Percentiles rank a stretch among this genome's conserved stretches.
Conservation (phyloP, 768 basidiomycete genomes). For the Hortiboletus campestris region DNA sequence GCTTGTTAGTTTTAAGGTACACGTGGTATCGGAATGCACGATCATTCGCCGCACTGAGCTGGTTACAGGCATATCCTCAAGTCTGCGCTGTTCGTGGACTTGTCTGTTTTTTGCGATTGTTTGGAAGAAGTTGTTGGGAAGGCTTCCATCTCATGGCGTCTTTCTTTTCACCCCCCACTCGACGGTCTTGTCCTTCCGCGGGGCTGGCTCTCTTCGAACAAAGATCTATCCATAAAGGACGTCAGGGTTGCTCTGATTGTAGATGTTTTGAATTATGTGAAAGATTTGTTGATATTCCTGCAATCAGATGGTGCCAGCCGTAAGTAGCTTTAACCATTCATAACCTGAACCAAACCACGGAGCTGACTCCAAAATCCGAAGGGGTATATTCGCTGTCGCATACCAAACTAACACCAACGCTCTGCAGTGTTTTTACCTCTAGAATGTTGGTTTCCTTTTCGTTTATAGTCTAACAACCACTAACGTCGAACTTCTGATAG, state of each 20-base stretch:
- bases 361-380: not conserved
- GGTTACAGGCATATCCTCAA: slow-evolving; percentile 44
- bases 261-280: slow-evolving; percentile 18
- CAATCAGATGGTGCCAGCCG: slow-evolving; percentile 27
- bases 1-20: slow-evolving; percentile 20
- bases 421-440: slow-evolving; percentile 41
- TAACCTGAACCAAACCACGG: too few species aligned
- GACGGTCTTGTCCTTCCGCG: slow-evolving; percentile 53
- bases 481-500: slow-evolving; percentile 30
- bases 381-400: slow-evolving; percentile 1
- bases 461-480: not conserved
- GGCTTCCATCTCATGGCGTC: slow-evolving; percentile 37
- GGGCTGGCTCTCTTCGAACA: slow-evolving; percentile 43
- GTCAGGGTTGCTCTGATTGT: not conserved
- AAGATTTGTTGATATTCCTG: slow-evolving; percentile 28
- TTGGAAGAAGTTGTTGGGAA: slow-evolving; percentile 48
- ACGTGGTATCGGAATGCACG: not conserved
- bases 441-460: slow-evolving; percentile 41
- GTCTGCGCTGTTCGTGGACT: slow-evolving; percentile 38
- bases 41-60: slow-evolving; percentile 25
- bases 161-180: slow-evolving; percentile 20
- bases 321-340: slow-evolving; percentile 6
- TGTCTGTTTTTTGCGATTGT: slow-evolving; percentile 32
- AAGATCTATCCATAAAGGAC: slow-evolving; percentile 12
- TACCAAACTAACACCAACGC: slow-evolving; percentile 5